Base-by-base conservation (phyloP, 257 asterid genomes). In the Plantago major region DNA sequence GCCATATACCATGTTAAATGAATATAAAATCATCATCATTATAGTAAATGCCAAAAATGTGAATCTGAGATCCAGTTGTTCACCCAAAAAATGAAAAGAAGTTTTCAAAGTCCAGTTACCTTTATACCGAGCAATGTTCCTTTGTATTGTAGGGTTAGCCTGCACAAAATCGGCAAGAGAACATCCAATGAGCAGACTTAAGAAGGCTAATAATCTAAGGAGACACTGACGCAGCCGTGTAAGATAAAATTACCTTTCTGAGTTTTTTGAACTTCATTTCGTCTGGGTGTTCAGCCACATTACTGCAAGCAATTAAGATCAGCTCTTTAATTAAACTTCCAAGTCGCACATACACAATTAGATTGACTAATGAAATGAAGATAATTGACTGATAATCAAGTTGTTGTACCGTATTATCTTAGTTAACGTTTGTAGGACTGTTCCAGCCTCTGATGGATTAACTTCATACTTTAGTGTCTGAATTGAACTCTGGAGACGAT, bases 61-160 rank as follows among this genome's bases (percentile, higher is more conserved):
- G n/a, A n/a, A n/a, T n/a, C n/a, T n/a, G 7, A 51, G 37, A 11
- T 19, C 19, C 17, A 18, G 16, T 50, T 57, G 17, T 18, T 57
- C 33, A 46, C 14, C 4, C 0, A 9, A 13, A 9, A 10, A 2
- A 8, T 10, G 42, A 8, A 16, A 53, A 64, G 26, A 30, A 52
- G 16, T 52, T 40, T 1, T 9, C 33, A 55, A 62, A 46, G 2
- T 16, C 7, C 51, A 58, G 42, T 26, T 81, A 92, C 98, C 98
- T 82, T 76, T 71, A 67, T 79, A 75, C 42, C 72, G 49, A 54
- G 81, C 63, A 46, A 89, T 54, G 71, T 80, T 82, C 82, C 83
- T 86, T 73, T 87, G 95, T 60, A 89, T 82, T 45, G 73, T 60
- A 44, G 88, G 81, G 79, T 92, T 92, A 46, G 85, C 84, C 99